phyloP scores from a whole-genome alignment of 345 rosid species.

The Angophora floribunda region DNA sequence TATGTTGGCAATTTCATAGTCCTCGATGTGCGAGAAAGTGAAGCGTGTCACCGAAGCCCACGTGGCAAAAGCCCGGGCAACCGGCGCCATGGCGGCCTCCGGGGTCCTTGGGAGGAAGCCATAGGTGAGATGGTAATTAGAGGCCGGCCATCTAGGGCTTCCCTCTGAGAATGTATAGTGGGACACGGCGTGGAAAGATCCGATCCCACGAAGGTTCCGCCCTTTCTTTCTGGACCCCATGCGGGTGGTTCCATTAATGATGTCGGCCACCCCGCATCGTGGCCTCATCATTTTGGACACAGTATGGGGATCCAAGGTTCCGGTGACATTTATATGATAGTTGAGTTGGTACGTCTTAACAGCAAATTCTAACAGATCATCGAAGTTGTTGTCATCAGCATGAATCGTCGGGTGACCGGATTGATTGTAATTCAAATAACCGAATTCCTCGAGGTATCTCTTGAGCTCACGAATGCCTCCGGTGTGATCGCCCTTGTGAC shows the following conservation, averaged over 20 bases:
- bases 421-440: slow-evolving; percentile 10
- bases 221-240: slow-evolving; percentile 3
- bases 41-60: slow-evolving; percentile 20
- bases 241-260: slow-evolving; percentile 12
- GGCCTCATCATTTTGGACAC: slow-evolving; percentile 11
- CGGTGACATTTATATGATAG: slow-evolving; percentile 8
- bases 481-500: slow-evolving; percentile 16
- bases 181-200: slow-evolving; percentile 6
- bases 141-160: slow-evolving; percentile 13
- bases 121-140: slow-evolving; percentile 11
- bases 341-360: slow-evolving; percentile 21
- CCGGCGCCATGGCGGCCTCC: not conserved
- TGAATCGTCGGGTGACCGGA: not conserved
- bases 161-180: slow-evolving; percentile 3
- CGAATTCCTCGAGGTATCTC: slow-evolving; percentile 13
- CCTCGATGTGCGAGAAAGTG: not conserved
- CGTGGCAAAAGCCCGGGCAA: slow-evolving; percentile 1
- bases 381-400: slow-evolving; percentile 13
- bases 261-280: slow-evolving; percentile 27
- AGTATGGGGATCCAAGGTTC: slow-evolving; percentile 8
- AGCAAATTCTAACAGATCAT: slow-evolving; percentile 15
- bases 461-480: slow-evolving; percentile 16
- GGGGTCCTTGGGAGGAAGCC: slow-evolving; percentile 5
- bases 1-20: slow-evolving; percentile 1
- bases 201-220: not conserved